Evolutionary conservation across 495 filamentous ascomycete species (phyloP), one percentile per base, ranked within the genome.

Genomic region (Aspergillus heteromorphus): DNA sequence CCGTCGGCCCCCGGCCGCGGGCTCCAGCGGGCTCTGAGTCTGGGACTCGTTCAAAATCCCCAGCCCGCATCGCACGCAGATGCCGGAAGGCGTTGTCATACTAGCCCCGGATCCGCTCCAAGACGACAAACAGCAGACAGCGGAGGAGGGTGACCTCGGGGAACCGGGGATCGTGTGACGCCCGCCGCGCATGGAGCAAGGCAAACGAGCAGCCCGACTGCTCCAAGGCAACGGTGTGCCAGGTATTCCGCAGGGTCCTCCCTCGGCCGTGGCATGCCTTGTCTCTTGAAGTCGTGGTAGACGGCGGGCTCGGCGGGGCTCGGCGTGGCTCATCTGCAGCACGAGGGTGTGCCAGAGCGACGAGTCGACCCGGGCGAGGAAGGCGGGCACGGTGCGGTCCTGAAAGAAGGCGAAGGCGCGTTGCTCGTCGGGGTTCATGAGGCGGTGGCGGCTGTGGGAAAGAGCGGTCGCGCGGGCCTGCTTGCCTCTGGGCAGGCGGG

Each of bases 261-360:
- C 1, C 45, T 45, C 0, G 51, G 40, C 4, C 62, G 23, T 23
- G 59, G 56, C 20, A 47, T 47, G 1, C 59, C 62, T 27, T 47
- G 45, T 27, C 23, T 45, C 25, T 65, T 56, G 9, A 47, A 40
- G 27, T 65, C 59, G 59, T 83, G 78, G 48, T 73, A 61, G 9
- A 83, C 75, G 6, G 78, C 77, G 19, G 73, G 75, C 48, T 82
- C 81, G 1, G 18, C 56, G 4, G 19, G 73, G 75, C 48, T 82
- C 81, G 1, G 18, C 56, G 4, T 66, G 53, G 45, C 67, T 67
- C 30, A 73, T 69, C 47, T 78, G 80, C 21, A 80, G 62, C 2
- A 82, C 49, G 6, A 79, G 63, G 2, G 49, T 66, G 11, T 74
- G 62, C 80, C 80, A 83, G 34, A 82, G 75, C 0, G 48, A 55